phyloP scores from a whole-genome alignment of 2,329 filamentous ascomycete genomes.

The Annulohypoxylon truncatum region DNA sequence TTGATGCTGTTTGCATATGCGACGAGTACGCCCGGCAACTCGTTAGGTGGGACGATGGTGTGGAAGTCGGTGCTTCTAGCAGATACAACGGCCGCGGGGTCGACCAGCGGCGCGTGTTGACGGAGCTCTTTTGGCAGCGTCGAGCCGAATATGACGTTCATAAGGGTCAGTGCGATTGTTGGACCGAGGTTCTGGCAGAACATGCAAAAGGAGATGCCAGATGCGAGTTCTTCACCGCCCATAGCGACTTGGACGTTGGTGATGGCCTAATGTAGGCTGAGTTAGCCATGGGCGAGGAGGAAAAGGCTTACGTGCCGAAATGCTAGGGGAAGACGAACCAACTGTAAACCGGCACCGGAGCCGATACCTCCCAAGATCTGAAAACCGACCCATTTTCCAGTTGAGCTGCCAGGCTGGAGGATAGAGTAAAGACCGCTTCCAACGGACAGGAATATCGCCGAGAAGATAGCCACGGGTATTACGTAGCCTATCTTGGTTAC shows the following conservation, averaged over 20 bases:
- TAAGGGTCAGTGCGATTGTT: not conserved
- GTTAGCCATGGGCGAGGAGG: too few species aligned
- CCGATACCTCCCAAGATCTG: not conserved
- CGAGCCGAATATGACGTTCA: not conserved
- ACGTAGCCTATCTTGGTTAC: not conserved
- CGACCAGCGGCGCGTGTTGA: conserved; percentile 48
- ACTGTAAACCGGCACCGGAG: conserved; percentile 1
- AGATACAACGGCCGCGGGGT: conserved; percentile 51
- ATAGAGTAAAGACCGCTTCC: conserved; percentile 1
- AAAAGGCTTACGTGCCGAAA: too few species aligned
- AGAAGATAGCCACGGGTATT: not conserved
- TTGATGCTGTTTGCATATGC: conserved; percentile 56
- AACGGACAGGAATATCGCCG: not conserved
- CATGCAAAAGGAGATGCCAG: not conserved
- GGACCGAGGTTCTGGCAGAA: not conserved
- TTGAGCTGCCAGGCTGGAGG: not conserved
- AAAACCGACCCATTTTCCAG: not conserved
- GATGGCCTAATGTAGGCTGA: not conserved
- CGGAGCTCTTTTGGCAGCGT: not conserved
- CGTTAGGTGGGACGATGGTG: conserved; percentile 45
- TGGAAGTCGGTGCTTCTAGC: conserved; percentile 58
- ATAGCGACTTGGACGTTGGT: not conserved
- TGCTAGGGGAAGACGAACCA: not conserved
- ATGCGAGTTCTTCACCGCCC: not conserved
- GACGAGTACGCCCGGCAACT: conserved; percentile 52